Evolutionary conservation across 1,139 yeast genomes (phyloP).

Genomic region (Hemisphaericaspora xylofermentans): DNA sequence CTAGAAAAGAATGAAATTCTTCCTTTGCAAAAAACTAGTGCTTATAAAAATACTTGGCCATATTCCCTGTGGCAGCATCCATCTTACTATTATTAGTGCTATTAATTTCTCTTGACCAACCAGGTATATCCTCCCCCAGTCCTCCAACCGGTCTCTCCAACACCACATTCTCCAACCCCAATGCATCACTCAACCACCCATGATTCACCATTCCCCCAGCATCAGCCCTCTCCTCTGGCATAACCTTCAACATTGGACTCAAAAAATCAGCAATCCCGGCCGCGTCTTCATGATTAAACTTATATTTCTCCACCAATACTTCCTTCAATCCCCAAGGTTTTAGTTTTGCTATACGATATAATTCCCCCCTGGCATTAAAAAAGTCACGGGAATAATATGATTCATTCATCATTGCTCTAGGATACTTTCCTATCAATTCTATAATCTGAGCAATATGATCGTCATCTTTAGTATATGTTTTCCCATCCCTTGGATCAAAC

Average conservation of each 20-base stretch:
- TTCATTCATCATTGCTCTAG: conserved; percentile 44
- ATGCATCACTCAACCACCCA: conserved; percentile 70
- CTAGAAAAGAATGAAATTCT: background rate
- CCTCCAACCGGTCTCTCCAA: conserved; percentile 61
- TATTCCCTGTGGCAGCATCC: conserved; percentile 1
- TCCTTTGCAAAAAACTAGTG: background rate
- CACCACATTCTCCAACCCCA: conserved; percentile 56
- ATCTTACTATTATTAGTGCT: conserved; percentile 4
- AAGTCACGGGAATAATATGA: conserved; percentile 44
- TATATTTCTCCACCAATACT: conserved; percentile 57
- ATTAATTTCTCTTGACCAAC: conserved; percentile 60
- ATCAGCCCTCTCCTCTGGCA: conserved; percentile 72
- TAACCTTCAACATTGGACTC: conserved; percentile 67
- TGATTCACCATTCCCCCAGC: conserved; percentile 81
- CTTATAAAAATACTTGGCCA: background rate
- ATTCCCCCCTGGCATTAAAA: conserved; percentile 50
- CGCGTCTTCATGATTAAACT: conserved; percentile 55
- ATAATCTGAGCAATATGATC: conserved; percentile 52
- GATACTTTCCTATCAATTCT: conserved; percentile 46
- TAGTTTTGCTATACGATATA: conserved; percentile 56
- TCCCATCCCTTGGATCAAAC: conserved; percentile 50
- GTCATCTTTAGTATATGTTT: conserved; percentile 47
- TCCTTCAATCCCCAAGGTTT: conserved; percentile 52
- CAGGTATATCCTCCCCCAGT: conserved; percentile 71
- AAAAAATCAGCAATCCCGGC: conserved; percentile 60